Evolutionary conservation across 805 yeast genomes (phyloP).

Genomic region (Kuraishia hungarica): DNA sequence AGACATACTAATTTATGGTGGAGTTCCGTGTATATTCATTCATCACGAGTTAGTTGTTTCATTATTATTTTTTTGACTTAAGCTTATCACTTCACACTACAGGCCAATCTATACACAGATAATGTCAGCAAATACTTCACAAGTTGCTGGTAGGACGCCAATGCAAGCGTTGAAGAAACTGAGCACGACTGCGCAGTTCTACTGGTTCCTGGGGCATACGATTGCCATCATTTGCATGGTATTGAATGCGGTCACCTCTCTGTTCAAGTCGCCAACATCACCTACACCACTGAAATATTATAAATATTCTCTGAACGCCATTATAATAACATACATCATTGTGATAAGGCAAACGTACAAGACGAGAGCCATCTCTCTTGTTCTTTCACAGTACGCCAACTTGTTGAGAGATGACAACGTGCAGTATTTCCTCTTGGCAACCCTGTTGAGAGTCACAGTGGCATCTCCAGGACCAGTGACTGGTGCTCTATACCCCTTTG

Average conservation of each 20-base stretch:
- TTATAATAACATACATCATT: slow-evolving; percentile 52
- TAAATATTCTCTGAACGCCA: slow-evolving; percentile 36
- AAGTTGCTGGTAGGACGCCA: background rate
- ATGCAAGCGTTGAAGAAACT: background rate
- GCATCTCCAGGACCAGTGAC: slow-evolving; percentile 29
- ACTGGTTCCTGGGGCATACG: slow-evolving; percentile 63
- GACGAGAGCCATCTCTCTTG: slow-evolving; percentile 22
- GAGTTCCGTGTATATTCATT: background rate
- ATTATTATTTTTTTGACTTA: background rate
- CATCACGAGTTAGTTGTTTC: background rate
- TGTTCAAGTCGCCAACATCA: slow-evolving; percentile 25
- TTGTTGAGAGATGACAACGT: slow-evolving; percentile 47
- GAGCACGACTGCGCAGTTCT: slow-evolving; percentile 46
- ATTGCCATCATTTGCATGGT: slow-evolving; percentile 34
- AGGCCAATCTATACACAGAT: background rate
- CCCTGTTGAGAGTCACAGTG: slow-evolving; percentile 31
- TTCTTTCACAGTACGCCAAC: slow-evolving; percentile 18
- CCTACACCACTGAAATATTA: slow-evolving; percentile 26
- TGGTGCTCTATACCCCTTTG: slow-evolving; percentile 51
- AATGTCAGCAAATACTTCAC: background rate
- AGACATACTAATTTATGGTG: background rate
- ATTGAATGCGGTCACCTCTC: slow-evolving; percentile 29
- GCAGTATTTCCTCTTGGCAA: slow-evolving; percentile 45
- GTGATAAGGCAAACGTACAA: slow-evolving; percentile 54
- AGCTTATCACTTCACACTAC: too few species aligned